phyloP scores from a whole-genome alignment of 1,139 yeast genomes.

The Zygoascus hellenicus region DNA sequence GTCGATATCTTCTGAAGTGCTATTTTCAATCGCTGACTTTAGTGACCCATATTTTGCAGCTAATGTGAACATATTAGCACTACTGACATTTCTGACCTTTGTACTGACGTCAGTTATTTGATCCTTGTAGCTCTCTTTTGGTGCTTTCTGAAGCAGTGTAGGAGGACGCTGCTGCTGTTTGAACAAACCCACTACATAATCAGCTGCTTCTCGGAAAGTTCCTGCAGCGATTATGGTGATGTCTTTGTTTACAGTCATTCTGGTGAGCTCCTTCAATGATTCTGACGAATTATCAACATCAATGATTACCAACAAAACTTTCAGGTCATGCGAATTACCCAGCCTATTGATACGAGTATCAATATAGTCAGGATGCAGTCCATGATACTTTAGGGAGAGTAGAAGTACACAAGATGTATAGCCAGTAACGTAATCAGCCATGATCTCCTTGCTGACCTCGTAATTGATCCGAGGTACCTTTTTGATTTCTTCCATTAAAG shows the following conservation, averaged over 20 bases:
- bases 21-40: conserved; percentile 42
- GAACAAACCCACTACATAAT: conserved; percentile 46
- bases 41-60: conserved; percentile 50
- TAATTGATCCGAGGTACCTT: conserved; percentile 39
- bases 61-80: conserved; percentile 53
- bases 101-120: conserved; percentile 49
- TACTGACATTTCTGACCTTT: conserved; percentile 49
- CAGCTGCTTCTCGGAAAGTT: conserved; percentile 82
- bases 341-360: conserved; percentile 60
- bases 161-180: conserved; percentile 31
- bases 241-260: conserved; percentile 63
- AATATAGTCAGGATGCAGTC: conserved; percentile 82
- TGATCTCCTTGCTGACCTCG: conserved; percentile 39
- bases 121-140: conserved; percentile 44
- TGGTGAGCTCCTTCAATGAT: conserved; percentile 61
- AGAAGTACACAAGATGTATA: conserved; percentile 65
- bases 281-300: conserved; percentile 76
- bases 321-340: conserved; percentile 43
- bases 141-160: conserved; percentile 40
- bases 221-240: conserved; percentile 66
- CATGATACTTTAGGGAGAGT: conserved; percentile 71
- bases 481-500: conserved; percentile 44
- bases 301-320: conserved; percentile 65
- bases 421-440: conserved; percentile 59
- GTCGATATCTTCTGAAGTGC: conserved; percentile 25